Evolutionary conservation across 805 yeast genomes (phyloP), one percentile per base, ranked within the genome.

Genomic region (Kluyveromyces siamensis): DNA sequence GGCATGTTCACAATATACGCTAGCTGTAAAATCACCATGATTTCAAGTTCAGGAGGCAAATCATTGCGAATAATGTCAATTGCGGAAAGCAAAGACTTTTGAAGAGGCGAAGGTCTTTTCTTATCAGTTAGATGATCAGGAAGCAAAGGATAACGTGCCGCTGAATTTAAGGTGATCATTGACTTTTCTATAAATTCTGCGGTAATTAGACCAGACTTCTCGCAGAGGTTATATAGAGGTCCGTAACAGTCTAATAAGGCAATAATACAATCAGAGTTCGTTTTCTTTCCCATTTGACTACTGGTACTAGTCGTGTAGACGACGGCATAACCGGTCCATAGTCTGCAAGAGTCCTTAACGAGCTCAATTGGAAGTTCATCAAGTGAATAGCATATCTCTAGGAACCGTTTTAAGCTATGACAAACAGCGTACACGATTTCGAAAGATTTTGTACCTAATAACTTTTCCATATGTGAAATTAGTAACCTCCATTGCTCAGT

Each of bases 111-210:
- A 46, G 81, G 78, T 21, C 75, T 76, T 17, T 65, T 58, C 39
- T 71, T 68, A 60, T 88, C 96, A 4, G 68, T 61, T 35, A 71
- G 71, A 52, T 71, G 72, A 30, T 72, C 78, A 8, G 88, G 84
- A 37, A 87, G 69, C 11, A 84, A 73, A 1, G 95, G 95, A 62
- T 84, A 88, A 39, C 86, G 69, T 1, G 85, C 78, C 49, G 88
- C 79, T 14, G 80, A 72, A 56, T 78, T 79, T 58, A 91, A 73
- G 6, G 81, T 66, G n/a, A 68, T 68, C 37, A 87, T 63, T n/a
- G 84, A 70, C 19, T 63, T 68, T 40, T 71, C 76, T n/a, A 80
- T 69, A 47, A 64, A 56, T 8, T 57, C 64, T 61, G 72, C 19
- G 48, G 65, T 27, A 54, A 57, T 18, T 68, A 67, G 40, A 65